A percentile compares a stretch with the other conserved stretches of the same genome.
phyloP scores from a whole-genome alignment of 371 early-diverging fungal species.

The Haplosporangium sp. region DNA sequence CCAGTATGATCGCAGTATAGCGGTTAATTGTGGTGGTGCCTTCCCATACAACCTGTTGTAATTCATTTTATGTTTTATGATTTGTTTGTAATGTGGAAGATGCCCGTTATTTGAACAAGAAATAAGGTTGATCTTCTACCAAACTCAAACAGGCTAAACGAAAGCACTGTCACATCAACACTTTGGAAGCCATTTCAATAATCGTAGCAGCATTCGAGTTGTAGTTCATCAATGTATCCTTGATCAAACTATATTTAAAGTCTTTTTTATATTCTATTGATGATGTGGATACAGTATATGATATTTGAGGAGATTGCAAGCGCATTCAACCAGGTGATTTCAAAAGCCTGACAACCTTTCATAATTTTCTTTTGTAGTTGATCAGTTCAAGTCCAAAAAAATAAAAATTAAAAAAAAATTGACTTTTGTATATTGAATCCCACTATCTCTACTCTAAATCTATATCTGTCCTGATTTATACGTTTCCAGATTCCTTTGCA shows the following conservation, averaged over 20 bases:
- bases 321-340: no score
- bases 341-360: no score
- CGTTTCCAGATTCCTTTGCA: constrained; percentile 75
- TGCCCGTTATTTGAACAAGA: not conserved
- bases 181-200: not conserved
- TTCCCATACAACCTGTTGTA: constrained; percentile 13
- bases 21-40: not conserved
- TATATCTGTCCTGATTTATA: not conserved
- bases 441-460: not conserved
- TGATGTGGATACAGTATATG: no score
- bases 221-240: no score
- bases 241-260: not conserved
- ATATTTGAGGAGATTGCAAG: no score
- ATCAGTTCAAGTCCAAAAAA: no score
- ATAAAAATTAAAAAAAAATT: no score
- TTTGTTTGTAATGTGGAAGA: no score
- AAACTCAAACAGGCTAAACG: no score
- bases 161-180: not conserved
- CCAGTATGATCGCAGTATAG: constrained; percentile 16
- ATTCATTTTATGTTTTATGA: not conserved
- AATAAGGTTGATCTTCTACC: not conserved
- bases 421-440: no score
- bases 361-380: no score
- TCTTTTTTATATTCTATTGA: not conserved
- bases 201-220: no score